These are phyloP conservation scores for Yarrowia divulgata DNA, from an alignment of 805 yeast genomes.

Conservation along the genomic window DNA sequence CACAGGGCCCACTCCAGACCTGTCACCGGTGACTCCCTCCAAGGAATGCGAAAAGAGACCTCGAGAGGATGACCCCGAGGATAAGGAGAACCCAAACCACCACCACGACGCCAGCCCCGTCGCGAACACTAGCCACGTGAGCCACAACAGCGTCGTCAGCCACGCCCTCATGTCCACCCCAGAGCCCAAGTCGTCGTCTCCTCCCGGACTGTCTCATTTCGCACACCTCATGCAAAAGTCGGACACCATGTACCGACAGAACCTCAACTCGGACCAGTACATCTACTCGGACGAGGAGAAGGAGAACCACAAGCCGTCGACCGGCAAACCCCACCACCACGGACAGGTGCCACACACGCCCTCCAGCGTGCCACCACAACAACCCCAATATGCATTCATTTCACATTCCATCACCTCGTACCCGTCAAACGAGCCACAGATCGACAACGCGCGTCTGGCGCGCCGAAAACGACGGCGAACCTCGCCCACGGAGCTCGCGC, in stretches of 20 bases:
- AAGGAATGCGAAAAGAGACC: slow-evolving; percentile 26
- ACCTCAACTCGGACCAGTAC: slow-evolving; percentile 40
- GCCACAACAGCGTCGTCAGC: not conserved
- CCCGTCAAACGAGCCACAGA: slow-evolving; percentile 74
- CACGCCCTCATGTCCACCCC: slow-evolving; percentile 4
- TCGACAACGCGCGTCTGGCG: slow-evolving; percentile 91
- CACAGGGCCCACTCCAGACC: slow-evolving; percentile 34
- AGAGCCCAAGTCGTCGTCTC: slow-evolving; percentile 13
- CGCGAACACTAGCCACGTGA: not conserved
- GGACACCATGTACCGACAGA: slow-evolving; percentile 39
- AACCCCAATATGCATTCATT: slow-evolving; percentile 68
- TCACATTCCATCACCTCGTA: slow-evolving; percentile 91
- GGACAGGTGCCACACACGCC: slow-evolving; percentile 15
- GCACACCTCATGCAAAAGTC: slow-evolving; percentile 39
- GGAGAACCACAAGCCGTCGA: slow-evolving; percentile 21
- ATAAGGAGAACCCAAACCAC: not conserved
- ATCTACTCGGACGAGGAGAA: slow-evolving; percentile 35
- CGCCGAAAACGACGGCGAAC: slow-evolving; percentile 96
- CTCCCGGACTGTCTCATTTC: slow-evolving; percentile 34
- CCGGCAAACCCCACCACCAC: not conserved
- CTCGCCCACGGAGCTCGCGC: slow-evolving; percentile 80
- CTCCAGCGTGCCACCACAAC: slow-evolving; percentile 4
- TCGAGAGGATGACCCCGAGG: slow-evolving; percentile 10
- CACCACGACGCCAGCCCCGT: too few relatives aligned
- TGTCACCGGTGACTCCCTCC: slow-evolving; percentile 34